These are phyloP conservation scores for Pisolithus tinctorius DNA, from an alignment of 768 basidiomycete genomes.

Conservation along the genomic window DNA sequence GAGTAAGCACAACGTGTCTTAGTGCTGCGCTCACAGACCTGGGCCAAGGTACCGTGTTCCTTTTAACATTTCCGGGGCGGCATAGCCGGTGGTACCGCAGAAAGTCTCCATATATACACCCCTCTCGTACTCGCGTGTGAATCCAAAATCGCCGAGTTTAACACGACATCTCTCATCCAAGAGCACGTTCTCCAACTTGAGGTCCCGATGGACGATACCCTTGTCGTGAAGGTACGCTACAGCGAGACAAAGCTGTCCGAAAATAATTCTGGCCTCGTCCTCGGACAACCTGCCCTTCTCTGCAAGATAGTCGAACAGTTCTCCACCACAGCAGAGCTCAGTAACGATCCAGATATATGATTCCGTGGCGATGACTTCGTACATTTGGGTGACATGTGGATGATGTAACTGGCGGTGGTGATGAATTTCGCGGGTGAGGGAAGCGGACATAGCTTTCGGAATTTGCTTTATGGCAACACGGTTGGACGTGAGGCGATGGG, in stretches of 20 bases:
- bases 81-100: conserved; percentile 93
- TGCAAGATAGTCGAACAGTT: conserved; percentile 96
- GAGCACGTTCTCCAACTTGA: conserved; percentile 94
- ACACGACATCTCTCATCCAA: conserved; percentile 86
- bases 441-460: conserved; percentile 85
- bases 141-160: conserved; percentile 93
- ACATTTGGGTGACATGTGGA: conserved; percentile 91
- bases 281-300: conserved; percentile 88
- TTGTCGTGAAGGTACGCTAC: conserved; percentile 89
- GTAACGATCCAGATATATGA: conserved; percentile 94
- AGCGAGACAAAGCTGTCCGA: conserved; percentile 93
- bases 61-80: conserved; percentile 87
- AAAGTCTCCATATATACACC: conserved; percentile 82
- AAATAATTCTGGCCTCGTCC: conserved; percentile 78
- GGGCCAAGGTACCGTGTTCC: conserved; percentile 87
- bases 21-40: conserved; percentile 40
- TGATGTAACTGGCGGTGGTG: conserved; percentile 97
- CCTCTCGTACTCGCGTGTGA: conserved; percentile 85
- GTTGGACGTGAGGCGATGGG: conserved; percentile 85
- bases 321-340: conserved; percentile 94
- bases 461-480: conserved; percentile 98
- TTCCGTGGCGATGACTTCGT: conserved; percentile 97
- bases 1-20: conserved; percentile 7
- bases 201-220: conserved; percentile 92
- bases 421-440: conserved; percentile 94